Percentiles rank a stretch among this genome's conserved stretches.
phyloP scores from a whole-genome alignment of 2,329 filamentous ascomycete species.

The Fusarium sarcochroum region DNA sequence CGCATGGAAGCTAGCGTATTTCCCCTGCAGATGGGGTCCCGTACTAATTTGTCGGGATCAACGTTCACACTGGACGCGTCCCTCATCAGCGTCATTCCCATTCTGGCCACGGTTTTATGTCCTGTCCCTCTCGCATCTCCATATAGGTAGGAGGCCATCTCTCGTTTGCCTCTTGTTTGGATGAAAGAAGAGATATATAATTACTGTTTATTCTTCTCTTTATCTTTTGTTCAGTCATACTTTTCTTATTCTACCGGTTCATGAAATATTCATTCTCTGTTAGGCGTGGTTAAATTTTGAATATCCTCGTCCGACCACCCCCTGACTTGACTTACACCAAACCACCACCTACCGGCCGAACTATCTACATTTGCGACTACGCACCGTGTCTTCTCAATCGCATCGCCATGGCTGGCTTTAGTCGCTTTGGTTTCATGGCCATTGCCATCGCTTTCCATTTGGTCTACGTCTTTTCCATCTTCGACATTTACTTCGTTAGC shows the following conservation, averaged over 20 bases:
- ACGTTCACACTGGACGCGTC: conserved; percentile 20
- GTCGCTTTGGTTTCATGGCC: conserved; percentile 85
- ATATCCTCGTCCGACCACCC: conserved; percentile 18
- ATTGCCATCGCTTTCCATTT: conserved; percentile 94
- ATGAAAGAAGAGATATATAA: conserved; percentile 3
- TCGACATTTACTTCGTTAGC: conserved; percentile 98
- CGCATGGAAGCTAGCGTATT: conserved; percentile 25
- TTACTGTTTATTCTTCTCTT: neutral
- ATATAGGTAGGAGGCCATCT: conserved; percentile 8
- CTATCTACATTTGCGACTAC: conserved; percentile 3
- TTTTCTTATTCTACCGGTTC: conserved; percentile 3
- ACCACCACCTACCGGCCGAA: conserved; percentile 12
- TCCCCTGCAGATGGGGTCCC: conserved; percentile 24
- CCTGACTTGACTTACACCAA: conserved; percentile 47
- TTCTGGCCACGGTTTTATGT: conserved; percentile 45
- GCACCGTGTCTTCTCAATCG: neutral
- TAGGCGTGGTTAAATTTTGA: conserved; percentile 8
- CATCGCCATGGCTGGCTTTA: conserved; percentile 66
- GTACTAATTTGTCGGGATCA: conserved; percentile 22
- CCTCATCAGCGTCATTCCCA: conserved; percentile 35
- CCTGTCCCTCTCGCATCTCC: conserved; percentile 20
- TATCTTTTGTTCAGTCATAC: neutral
- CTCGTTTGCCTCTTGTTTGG: conserved; percentile 16
- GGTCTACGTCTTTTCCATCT: conserved; percentile 94
- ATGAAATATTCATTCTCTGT: conserved; percentile 25